Evolutionary conservation across 352 stramenopile genomes (phyloP).

Genomic region (Thalassiosira livingstoniorum): DNA sequence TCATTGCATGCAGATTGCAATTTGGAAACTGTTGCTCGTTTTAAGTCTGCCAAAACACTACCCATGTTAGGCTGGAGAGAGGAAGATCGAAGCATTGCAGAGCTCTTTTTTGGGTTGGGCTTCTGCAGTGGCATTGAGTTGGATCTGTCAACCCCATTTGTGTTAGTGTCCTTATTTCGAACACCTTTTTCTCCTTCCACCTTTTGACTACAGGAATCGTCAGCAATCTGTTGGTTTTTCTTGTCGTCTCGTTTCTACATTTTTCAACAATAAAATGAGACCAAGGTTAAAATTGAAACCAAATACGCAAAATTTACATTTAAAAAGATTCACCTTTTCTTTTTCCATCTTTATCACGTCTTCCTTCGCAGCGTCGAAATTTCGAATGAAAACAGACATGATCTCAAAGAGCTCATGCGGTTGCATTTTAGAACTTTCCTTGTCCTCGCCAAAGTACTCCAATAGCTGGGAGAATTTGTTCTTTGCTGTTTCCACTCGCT

Average conservation of each 20-base stretch:
- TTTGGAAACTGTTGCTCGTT: slow-evolving; percentile 22
- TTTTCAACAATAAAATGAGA: background rate
- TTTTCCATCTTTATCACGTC: slow-evolving; percentile 73
- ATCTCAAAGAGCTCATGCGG: slow-evolving; percentile 86
- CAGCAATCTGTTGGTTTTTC: too few species aligned
- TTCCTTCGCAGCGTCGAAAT: slow-evolving; percentile 80
- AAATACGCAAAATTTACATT: background rate
- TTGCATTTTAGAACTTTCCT: slow-evolving; percentile 70
- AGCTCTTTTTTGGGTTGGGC: slow-evolving; percentile 3
- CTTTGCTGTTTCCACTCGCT: slow-evolving; percentile 78
- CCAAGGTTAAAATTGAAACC: background rate
- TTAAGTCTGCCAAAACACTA: slow-evolving; percentile 46
- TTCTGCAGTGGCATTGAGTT: background rate
- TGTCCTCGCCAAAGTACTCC: slow-evolving; percentile 87
- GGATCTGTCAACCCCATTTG: slow-evolving; percentile 23
- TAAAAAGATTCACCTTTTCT: slow-evolving; percentile 59
- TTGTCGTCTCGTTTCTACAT: slow-evolving; percentile 53
- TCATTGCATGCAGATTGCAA: background rate
- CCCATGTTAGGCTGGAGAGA: slow-evolving; percentile 52
- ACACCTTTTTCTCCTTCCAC: background rate
- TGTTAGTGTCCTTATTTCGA: background rate
- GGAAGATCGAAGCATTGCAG: slow-evolving; percentile 29
- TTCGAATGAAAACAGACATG: slow-evolving; percentile 79
- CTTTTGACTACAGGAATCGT: background rate
- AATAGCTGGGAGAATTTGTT: slow-evolving; percentile 78